A percentile compares a stretch with the other conserved stretches of the same genome.
Evolutionary conservation across 2,329 filamentous ascomycete genomes (phyloP).

Genomic region (Ophiostoma australiae): DNA sequence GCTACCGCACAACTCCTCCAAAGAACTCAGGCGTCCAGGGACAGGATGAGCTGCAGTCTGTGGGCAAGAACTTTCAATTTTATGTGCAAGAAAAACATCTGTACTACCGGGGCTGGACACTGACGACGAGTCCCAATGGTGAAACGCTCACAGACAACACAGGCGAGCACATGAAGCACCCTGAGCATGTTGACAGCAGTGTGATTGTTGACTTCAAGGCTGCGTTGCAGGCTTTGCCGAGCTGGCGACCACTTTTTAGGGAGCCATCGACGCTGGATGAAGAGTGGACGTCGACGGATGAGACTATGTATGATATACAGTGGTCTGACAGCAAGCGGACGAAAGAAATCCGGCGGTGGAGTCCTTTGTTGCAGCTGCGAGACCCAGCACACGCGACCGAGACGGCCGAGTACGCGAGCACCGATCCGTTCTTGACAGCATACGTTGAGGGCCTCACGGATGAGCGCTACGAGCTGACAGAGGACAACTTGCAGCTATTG

Average conservation of each 20-base stretch:
- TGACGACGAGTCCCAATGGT: conserved; percentile 36
- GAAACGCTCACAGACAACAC: conserved; percentile 17
- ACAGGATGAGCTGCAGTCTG: neutral
- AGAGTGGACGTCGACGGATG: conserved; percentile 11
- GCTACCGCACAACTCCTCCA: neutral
- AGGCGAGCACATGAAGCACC: conserved; percentile 16
- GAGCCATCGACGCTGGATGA: conserved; percentile 13
- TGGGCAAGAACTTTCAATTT: conserved; percentile 25
- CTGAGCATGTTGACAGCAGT: conserved; percentile 30
- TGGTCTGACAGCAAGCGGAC: conserved; percentile 20
- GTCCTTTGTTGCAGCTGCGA: conserved; percentile 20
- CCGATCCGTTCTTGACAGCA: conserved; percentile 14
- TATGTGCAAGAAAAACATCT: conserved; percentile 37
- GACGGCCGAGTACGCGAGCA: conserved; percentile 18
- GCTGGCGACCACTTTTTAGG: conserved; percentile 24
- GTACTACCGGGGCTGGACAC: conserved; percentile 41
- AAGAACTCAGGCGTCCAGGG: neutral
- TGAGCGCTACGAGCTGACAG: conserved; percentile 19
- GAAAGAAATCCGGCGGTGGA: conserved; percentile 16
- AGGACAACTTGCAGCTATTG: conserved; percentile 25
- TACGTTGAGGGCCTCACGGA: conserved; percentile 19
- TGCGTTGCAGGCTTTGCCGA: conserved; percentile 24
- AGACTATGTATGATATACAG: neutral
- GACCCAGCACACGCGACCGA: conserved; percentile 22
- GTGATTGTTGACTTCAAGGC: conserved; percentile 32